phyloP scores from a whole-genome alignment of 345 rosid genomes.

The Nephelium lappaceum region DNA sequence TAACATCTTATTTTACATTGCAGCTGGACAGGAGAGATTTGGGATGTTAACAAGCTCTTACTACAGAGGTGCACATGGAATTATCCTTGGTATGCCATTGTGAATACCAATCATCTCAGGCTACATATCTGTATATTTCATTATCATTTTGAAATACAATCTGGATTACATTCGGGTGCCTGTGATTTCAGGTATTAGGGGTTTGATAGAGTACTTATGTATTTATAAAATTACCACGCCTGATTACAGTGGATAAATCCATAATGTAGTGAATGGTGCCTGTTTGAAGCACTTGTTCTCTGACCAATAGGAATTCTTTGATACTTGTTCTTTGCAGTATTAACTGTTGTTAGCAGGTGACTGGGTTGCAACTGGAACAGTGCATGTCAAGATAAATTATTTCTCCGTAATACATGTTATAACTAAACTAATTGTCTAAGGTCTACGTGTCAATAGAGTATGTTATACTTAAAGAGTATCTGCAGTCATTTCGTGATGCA shows the following conservation, averaged over 20 bases:
- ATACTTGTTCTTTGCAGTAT: not conserved
- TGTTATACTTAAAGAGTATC: no score
- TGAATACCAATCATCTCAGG: not conserved
- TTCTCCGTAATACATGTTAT: no score
- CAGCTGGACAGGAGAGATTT: constrained; percentile 98
- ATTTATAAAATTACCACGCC: not conserved
- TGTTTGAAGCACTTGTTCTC: not conserved
- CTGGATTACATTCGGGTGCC: no score
- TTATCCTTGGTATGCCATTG: constrained; percentile 74
- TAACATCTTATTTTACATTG: constrained; percentile 30
- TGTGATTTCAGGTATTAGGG: not conserved
- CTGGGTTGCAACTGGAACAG: not conserved
- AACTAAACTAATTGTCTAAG: no score
- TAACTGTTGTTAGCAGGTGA: not conserved
- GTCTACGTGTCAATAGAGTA: no score
- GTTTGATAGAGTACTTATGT: not conserved
- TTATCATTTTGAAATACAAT: not conserved
- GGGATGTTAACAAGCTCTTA: constrained; percentile 84
- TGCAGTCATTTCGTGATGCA: not conserved
- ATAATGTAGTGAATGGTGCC: not conserved
- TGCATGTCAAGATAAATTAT: not conserved
- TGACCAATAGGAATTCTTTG: not conserved
- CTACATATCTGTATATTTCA: not conserved
- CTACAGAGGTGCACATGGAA: constrained; percentile 94
- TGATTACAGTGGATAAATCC: not conserved